Evolutionary conservation across 1,139 yeast genomes (phyloP), one percentile per base, ranked within the genome.

Genomic region (Scheffersomyces segobiensis): DNA sequence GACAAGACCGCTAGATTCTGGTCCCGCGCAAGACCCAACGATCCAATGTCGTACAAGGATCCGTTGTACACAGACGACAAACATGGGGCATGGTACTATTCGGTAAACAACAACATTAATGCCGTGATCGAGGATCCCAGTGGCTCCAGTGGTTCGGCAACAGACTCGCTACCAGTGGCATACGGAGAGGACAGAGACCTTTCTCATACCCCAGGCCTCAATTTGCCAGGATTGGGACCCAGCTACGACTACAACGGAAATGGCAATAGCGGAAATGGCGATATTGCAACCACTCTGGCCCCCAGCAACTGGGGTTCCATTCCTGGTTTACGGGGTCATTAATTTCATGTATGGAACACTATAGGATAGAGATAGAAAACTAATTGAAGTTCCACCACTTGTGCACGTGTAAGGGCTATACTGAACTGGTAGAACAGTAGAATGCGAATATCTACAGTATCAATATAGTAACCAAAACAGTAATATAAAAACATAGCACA

Each of bases 1-100:
- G 99, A 95, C 73, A 85, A 96, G 69, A 87, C 96, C 14, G 92
- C 97, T n/a, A 78, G 98, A 61, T 91, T 95, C 75, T 95, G 99
- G 99, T 87, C 95, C 47, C 81, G 99, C 56, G 90, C 96, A 1
- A 81, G 97, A 69, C 98, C 98, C 1, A 89, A 89, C 65, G 99
- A 95, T 74, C 89, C 92, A 0, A 84, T 84, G 70, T 90, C 93
- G 2, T 92, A 87, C 75, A 86, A 87, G 63, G 98, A 93, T 71
- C 89, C 93, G 21, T 87, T 91, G 60, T 88, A 89, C 72, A 87
- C 90, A 17, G 86, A 87, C 68, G 89, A 87, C 55, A 89, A 88
- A 67, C 81, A 80, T 56, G 90, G 89, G 51, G 89, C 91, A 2
- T 87, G 92, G 91, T 87, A 86, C 71, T 87, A 86, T 65, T 87